Conservation (phyloP, 352 stramenopile species). For the Phytophthora quininea region DNA sequence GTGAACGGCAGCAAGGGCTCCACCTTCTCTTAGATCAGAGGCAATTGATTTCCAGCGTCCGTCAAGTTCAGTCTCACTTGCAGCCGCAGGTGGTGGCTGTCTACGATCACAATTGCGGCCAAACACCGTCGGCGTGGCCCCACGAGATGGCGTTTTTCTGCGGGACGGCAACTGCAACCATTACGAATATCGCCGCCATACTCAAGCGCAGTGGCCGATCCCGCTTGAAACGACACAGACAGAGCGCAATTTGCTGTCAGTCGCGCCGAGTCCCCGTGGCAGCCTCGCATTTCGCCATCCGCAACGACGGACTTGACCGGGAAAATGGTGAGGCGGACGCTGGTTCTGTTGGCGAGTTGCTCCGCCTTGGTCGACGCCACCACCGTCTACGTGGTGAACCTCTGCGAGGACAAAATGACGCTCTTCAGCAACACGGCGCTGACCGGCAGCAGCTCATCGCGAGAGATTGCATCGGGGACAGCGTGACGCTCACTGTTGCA, state of each 20-base stretch:
- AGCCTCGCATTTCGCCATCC: no score
- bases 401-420: slow-evolving; percentile 42
- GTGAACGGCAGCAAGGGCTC: no score
- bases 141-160: not conserved
- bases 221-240: not conserved
- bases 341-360: slow-evolving; percentile 19
- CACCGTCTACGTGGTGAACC: slow-evolving; percentile 49
- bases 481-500: slow-evolving; percentile 27
- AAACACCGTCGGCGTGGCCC: not conserved
- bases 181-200: not conserved
- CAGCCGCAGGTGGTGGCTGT: not conserved
- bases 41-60: no score
- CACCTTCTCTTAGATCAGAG: no score
- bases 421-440: slow-evolving; percentile 35
- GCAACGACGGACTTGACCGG: not conserved
- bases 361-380: slow-evolving; percentile 21
- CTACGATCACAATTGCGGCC: not conserved
- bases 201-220: not conserved
- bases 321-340: slow-evolving; percentile 8
- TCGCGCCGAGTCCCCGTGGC: no score
- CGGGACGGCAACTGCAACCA: not conserved
- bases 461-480: slow-evolving; percentile 19
- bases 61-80: no score
- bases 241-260: no score
- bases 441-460: not conserved